Evolutionary conservation across 1,284 basidiomycete species (phyloP).

Genomic region (Boletellus deceptivus): DNA sequence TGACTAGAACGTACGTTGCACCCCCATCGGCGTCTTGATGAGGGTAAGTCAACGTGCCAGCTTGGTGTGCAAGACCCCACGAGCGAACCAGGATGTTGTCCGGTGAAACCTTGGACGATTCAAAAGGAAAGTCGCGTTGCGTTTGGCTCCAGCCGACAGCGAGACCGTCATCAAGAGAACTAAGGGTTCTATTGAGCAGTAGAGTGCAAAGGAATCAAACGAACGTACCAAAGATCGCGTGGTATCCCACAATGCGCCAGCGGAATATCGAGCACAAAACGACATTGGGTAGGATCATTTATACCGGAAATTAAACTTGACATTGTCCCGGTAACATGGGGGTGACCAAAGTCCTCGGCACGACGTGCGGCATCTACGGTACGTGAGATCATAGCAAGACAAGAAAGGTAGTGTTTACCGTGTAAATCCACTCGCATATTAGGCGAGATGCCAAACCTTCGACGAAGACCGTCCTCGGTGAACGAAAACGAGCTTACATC

Average conservation of each 20-base stretch:
- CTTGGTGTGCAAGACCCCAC: neutral
- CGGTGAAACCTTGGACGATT: neutral
- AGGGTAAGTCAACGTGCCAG: neutral
- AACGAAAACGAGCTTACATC: neutral
- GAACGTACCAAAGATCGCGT: neutral
- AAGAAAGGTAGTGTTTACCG: neutral
- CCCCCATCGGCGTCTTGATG: neutral
- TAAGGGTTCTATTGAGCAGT: too few species aligned
- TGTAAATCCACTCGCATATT: neutral
- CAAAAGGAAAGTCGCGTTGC: neutral
- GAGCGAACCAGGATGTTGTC: neutral
- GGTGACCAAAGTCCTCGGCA: neutral
- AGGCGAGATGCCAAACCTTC: neutral
- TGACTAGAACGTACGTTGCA: too few species aligned
- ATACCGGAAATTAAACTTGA: neutral
- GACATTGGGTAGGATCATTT: neutral
- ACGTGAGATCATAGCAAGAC: too few species aligned
- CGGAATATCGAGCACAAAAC: neutral
- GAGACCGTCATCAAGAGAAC: neutral
- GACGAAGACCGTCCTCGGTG: neutral
- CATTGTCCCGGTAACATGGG: neutral
- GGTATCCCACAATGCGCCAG: neutral
- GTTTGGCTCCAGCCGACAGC: slow-evolving; percentile 1
- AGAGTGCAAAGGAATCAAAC: too few species aligned
- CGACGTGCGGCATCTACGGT: neutral